Percentiles rank a stretch among this genome's conserved stretches.
These are phyloP conservation scores for Apiospora marii DNA, from an alignment of 2,329 filamentous ascomycete species.

Conservation along the genomic window DNA sequence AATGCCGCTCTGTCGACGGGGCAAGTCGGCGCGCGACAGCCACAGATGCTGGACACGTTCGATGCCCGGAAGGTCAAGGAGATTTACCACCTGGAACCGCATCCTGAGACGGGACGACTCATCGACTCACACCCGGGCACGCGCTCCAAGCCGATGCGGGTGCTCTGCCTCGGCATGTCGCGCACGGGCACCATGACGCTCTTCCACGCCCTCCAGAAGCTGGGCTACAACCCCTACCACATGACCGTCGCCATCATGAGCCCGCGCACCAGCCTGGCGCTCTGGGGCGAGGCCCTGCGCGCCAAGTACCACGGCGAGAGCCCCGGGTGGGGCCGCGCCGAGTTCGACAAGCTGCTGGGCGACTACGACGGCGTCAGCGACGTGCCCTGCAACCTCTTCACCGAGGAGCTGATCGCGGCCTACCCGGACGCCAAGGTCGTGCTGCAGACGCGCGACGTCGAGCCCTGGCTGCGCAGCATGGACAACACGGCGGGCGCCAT, in stretches of 20 bases:
- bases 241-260: conserved; percentile 4
- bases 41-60: neutral
- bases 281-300: conserved; percentile 18
- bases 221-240: conserved; percentile 20
- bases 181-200: conserved; percentile 15
- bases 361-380: neutral
- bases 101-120: neutral
- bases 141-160: neutral
- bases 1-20: neutral
- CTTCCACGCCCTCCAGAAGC: conserved; percentile 18
- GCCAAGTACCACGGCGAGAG: conserved; percentile 21
- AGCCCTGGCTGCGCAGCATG: neutral
- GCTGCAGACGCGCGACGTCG: conserved; percentile 18
- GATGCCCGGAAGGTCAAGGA: conserved; percentile 4
- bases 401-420: conserved; percentile 21
- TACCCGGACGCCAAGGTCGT: conserved; percentile 24
- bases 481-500: conserved; percentile 54
- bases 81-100: neutral
- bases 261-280: conserved; percentile 7
- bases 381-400: conserved; percentile 6
- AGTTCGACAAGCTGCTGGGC: conserved; percentile 23
- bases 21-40: neutral
- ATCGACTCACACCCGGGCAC: conserved; percentile 12
- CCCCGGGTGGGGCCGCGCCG: neutral
- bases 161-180: conserved; percentile 16